phyloP scores from a whole-genome alignment of 2,329 filamentous ascomycete genomes.

The Colletotrichum chlorophyti region DNA sequence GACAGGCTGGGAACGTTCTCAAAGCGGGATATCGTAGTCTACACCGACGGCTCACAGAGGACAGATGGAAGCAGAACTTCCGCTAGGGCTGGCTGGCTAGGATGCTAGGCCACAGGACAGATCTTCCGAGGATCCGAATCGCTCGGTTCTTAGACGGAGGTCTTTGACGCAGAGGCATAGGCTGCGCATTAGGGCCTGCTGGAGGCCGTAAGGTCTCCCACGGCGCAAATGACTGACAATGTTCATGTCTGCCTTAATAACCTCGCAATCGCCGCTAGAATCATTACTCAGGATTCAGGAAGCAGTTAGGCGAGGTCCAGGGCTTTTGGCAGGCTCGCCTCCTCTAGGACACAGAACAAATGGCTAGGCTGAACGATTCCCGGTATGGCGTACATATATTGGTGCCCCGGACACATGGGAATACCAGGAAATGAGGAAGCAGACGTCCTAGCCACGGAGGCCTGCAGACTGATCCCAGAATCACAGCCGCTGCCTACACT shows the following conservation, averaged over 20 bases:
- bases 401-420: not conserved
- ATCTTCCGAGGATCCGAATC: not conserved
- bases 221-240: not conserved
- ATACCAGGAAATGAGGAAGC: not conserved
- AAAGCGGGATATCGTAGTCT: not conserved
- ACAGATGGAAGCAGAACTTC: not conserved
- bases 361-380: not conserved
- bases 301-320: not conserved
- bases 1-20: not conserved
- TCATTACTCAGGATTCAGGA: not conserved
- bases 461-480: not conserved
- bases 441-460: not conserved
- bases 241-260: not conserved
- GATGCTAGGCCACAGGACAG: not conserved
- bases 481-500: not conserved
- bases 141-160: not conserved
- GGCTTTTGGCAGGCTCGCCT: not conserved
- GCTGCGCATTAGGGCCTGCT: not conserved
- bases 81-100: not conserved
- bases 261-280: not conserved
- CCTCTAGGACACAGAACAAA: not conserved
- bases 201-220: not conserved
- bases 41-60: not conserved
- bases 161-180: not conserved
- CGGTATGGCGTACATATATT: not conserved